Evolutionary conservation across 352 stramenopile genomes (phyloP).

Genomic region (Phytophthora colocasiae): DNA sequence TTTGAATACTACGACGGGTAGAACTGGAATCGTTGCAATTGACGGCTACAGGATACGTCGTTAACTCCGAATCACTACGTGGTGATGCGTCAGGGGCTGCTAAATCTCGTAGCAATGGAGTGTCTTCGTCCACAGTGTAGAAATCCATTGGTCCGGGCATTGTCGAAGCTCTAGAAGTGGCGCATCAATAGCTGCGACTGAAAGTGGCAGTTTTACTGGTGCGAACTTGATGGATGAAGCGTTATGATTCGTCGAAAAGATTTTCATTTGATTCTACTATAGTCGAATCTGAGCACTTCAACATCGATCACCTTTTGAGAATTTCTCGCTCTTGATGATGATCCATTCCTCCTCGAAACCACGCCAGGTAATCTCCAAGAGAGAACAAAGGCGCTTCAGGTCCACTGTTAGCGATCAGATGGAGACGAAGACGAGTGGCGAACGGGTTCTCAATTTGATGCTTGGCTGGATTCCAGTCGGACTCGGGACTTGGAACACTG

Average conservation of each 20-base stretch:
- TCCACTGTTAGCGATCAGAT: conserved; percentile 13
- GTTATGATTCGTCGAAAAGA: conserved; percentile 27
- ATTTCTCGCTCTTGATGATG: conserved; percentile 8
- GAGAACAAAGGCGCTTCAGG: conserved; percentile 9
- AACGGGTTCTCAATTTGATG: conserved; percentile 19
- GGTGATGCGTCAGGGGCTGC: conserved; percentile 21
- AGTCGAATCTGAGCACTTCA: conserved; percentile 27
- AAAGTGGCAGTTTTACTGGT: conserved; percentile 10
- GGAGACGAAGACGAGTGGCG: conserved; percentile 14
- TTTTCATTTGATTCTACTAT: conserved; percentile 17
- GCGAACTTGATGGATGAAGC: background rate
- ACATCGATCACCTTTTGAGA: conserved; percentile 9
- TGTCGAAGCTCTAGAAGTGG: conserved; percentile 6
- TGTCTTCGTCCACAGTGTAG: conserved; percentile 43
- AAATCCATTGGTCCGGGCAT: conserved; percentile 33
- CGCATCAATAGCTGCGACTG: conserved; percentile 16
- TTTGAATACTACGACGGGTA: conserved; percentile 33
- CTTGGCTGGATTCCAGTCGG: conserved; percentile 13
- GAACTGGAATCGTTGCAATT: conserved; percentile 13
- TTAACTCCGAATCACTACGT: conserved; percentile 27
- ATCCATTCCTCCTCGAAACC: conserved; percentile 14
- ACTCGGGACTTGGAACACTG: conserved; percentile 10
- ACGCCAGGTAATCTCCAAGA: conserved; percentile 18
- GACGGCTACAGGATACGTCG: conserved; percentile 12
- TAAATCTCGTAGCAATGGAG: conserved; percentile 33